Evolutionary conservation across 148 eudicot genomes (phyloP).

Genomic region (Amaranthus cruentus): DNA sequence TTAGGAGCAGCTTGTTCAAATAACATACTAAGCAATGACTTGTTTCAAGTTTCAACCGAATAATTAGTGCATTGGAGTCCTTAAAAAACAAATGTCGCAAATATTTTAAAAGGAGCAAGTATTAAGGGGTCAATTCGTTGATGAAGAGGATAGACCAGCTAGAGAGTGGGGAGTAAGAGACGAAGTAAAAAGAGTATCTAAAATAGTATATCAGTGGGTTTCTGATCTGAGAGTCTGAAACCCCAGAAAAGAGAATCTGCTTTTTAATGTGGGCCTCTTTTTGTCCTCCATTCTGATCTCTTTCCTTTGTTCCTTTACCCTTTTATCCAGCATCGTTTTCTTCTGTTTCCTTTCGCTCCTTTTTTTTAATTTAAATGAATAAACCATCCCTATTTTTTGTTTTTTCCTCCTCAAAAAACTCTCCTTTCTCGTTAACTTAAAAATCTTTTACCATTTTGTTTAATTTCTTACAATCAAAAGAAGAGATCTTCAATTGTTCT

Average conservation of each 20-base stretch:
- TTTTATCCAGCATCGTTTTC: slow-evolving; percentile 1
- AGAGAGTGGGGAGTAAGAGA: background rate
- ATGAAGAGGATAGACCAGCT: background rate
- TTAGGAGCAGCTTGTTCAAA: too few species aligned
- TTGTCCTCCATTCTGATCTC: slow-evolving; percentile 9
- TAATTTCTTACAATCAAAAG: slow-evolving; percentile 11
- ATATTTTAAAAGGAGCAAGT: too few species aligned
- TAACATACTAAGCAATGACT: too few species aligned
- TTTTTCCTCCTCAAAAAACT: background rate
- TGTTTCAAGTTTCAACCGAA: too few species aligned
- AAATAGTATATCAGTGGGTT: background rate
- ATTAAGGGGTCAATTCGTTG: too few species aligned
- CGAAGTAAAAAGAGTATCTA: background rate
- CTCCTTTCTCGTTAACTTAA: slow-evolving; percentile 7
- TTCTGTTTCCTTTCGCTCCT: background rate
- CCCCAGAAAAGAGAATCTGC: slow-evolving; percentile 23
- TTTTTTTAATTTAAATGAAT: background rate
- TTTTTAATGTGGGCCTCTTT: slow-evolving; percentile 9
- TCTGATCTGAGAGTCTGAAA: slow-evolving; percentile 19
- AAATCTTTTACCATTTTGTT: background rate
- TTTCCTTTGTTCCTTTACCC: background rate
- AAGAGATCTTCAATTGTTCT: slow-evolving; percentile 1
- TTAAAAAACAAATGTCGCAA: too few species aligned
- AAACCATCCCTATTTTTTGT: background rate
- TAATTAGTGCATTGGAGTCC: too few species aligned